These are phyloP conservation scores for Helichrysum umbraculigerum DNA, from an alignment of 129 eudicot species.

Conservation along the genomic window DNA sequence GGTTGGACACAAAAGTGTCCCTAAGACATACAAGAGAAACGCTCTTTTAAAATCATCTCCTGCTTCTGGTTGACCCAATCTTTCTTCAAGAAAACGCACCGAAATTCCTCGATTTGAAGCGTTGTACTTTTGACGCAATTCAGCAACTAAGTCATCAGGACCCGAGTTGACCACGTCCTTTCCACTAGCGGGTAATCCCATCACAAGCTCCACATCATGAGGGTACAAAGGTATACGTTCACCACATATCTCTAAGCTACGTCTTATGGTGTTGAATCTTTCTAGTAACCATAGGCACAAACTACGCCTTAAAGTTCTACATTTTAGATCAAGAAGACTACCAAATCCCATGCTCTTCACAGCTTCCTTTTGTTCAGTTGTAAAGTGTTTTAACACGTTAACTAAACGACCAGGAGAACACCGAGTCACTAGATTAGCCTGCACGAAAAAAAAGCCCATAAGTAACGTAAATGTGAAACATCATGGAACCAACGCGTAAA, in stretches of 20 bases:
- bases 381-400: conserved; percentile 63
- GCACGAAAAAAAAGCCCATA: conserved; percentile 4
- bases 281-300: conserved; percentile 76
- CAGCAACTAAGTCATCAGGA: conserved; percentile 66
- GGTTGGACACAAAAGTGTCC: conserved; percentile 80
- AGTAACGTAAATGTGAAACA: not conserved
- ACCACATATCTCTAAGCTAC: conserved; percentile 74
- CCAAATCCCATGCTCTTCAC: conserved; percentile 87
- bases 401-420: conserved; percentile 86
- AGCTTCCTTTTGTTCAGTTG: conserved; percentile 64
- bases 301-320: conserved; percentile 74
- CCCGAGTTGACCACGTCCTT: conserved; percentile 80
- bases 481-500: not conserved
- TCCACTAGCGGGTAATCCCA: conserved; percentile 75
- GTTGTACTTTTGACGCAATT: conserved; percentile 65
- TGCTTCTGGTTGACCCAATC: conserved; percentile 63
- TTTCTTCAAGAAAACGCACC: conserved; percentile 66
- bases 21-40: conserved; percentile 67
- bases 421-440: conserved; percentile 77
- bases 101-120: conserved; percentile 83
- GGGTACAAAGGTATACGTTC: conserved; percentile 74
- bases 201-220: conserved; percentile 72
- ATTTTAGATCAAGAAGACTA: conserved; percentile 73
- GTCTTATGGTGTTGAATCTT: conserved; percentile 69
- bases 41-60: conserved; percentile 86